Percentiles rank a stretch among this genome's conserved stretches.
Conservation (phyloP, 2,329 filamentous ascomycete genomes). For the Aspergillus proliferans region DNA sequence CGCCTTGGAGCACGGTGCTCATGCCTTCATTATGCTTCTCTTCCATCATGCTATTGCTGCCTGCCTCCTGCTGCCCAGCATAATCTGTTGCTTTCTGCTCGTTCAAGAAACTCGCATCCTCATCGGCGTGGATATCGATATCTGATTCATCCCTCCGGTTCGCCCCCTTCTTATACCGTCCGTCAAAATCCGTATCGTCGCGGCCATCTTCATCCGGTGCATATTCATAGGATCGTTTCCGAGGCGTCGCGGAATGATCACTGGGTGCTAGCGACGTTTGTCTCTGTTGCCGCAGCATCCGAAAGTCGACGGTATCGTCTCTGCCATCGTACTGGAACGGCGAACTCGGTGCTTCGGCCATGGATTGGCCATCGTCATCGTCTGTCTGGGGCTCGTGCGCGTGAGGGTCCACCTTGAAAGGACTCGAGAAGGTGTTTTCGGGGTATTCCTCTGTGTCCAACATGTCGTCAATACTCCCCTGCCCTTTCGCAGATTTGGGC, state of each 20-base stretch:
- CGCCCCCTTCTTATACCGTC: constrained; percentile 23
- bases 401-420: constrained; percentile 16
- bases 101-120: constrained; percentile 17
- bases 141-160: constrained; percentile 14
- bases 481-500: constrained; percentile 9
- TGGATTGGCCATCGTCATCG: constrained; percentile 17
- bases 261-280: constrained; percentile 5
- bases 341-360: constrained; percentile 26
- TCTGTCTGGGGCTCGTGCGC: constrained; percentile 11
- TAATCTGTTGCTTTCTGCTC: constrained; percentile 11
- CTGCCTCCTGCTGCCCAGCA: constrained; percentile 17
- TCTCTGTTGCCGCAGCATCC: constrained; percentile 12
- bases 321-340: constrained; percentile 30
- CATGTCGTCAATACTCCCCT: constrained; percentile 11
- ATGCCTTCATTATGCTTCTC: constrained; percentile 37
- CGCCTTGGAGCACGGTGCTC: constrained; percentile 34
- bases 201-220: constrained; percentile 9
- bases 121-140: constrained; percentile 23
- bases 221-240: constrained; percentile 18
- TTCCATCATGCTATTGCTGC: constrained; percentile 29
- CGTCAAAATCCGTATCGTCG: constrained; percentile 8
- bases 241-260: constrained; percentile 13
- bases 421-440: constrained; percentile 21
- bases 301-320: constrained; percentile 29
- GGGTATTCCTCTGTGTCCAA: constrained; percentile 13